Evolutionary conservation across 345 rosid genomes (phyloP).

Genomic region (Acer campestre): DNA sequence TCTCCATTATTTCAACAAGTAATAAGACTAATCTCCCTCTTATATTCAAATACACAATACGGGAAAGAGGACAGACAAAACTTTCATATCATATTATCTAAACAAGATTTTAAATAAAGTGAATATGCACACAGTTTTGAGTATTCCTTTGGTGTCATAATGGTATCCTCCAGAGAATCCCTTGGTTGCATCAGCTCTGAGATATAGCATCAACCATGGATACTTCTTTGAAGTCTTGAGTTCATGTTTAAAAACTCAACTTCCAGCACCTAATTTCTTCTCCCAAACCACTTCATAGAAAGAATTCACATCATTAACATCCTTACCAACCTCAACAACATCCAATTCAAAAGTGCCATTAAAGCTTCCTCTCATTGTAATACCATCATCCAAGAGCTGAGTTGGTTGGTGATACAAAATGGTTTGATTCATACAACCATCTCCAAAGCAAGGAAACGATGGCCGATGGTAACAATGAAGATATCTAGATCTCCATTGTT

Average conservation of each 20-base stretch:
- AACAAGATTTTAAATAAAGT: background rate
- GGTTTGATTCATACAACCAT: conserved; percentile 90
- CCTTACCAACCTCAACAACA: conserved; percentile 15
- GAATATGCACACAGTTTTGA: conserved; percentile 48
- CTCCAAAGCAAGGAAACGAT: conserved; percentile 70
- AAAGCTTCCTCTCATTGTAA: conserved; percentile 69
- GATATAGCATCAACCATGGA: conserved; percentile 93
- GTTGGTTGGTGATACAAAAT: conserved; percentile 55
- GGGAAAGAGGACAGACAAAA: too few species aligned
- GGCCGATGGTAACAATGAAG: too few species aligned
- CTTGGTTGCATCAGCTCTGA: conserved; percentile 87
- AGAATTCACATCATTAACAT: conserved; percentile 27
- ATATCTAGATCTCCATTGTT: too few species aligned
- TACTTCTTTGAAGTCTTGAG: conserved; percentile 71
- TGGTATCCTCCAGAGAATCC: conserved; percentile 82
- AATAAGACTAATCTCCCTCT: background rate
- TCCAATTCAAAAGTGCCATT: conserved; percentile 75
- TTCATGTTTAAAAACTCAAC: conserved; percentile 72
- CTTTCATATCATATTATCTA: too few species aligned
- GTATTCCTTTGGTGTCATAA: conserved; percentile 82
- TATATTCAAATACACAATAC: too few species aligned
- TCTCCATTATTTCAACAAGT: too few species aligned
- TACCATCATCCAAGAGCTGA: conserved; percentile 44
- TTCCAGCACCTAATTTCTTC: conserved; percentile 63
- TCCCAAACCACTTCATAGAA: conserved; percentile 73